These are phyloP conservation scores for Dittrichia graveolens DNA, from an alignment of 129 eudicot species.

Conservation along the genomic window DNA sequence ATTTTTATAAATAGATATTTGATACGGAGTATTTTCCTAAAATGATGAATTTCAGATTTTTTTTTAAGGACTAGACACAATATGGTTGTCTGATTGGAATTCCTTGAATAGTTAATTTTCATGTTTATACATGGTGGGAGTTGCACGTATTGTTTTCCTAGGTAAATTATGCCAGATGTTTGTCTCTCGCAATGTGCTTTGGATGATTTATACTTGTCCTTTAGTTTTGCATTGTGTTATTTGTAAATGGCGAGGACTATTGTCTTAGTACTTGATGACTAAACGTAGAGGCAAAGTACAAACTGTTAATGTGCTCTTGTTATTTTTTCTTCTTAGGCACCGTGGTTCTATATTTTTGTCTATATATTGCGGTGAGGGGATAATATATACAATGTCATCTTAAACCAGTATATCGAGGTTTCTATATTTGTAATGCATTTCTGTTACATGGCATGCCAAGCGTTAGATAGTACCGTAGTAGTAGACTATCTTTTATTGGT, in stretches of 20 bases:
- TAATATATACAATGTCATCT: slow-evolving; percentile 13
- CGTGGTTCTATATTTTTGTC: not conserved
- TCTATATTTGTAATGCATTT: slow-evolving; percentile 2
- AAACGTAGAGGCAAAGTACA: slow-evolving; percentile 2
- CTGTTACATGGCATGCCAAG: slow-evolving; percentile 6
- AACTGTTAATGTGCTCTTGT: not conserved
- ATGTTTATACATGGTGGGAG: slow-evolving; percentile 17
- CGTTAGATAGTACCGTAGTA: not conserved
- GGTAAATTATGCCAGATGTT: not conserved
- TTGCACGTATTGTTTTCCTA: not conserved
- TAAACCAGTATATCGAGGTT: not conserved
- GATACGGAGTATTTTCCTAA: no score
- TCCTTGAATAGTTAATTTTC: slow-evolving; percentile 14
- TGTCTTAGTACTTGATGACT: slow-evolving; percentile 14
- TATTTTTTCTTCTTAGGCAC: slow-evolving; percentile 5
- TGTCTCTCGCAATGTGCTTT: slow-evolving; percentile 10
- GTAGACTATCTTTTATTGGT: not conserved
- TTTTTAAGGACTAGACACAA: no score
- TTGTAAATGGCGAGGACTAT: slow-evolving; percentile 8
- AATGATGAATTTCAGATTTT: no score
- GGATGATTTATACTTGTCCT: slow-evolving; percentile 4
- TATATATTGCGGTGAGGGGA: slow-evolving; percentile 15
- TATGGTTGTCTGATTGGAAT: slow-evolving; percentile 12
- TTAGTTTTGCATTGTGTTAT: not conserved
- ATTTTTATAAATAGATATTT: slow-evolving; percentile 14